Evolutionary conservation across 257 asterid species (phyloP).

Genomic region (Ocimum tenuiflorum): DNA sequence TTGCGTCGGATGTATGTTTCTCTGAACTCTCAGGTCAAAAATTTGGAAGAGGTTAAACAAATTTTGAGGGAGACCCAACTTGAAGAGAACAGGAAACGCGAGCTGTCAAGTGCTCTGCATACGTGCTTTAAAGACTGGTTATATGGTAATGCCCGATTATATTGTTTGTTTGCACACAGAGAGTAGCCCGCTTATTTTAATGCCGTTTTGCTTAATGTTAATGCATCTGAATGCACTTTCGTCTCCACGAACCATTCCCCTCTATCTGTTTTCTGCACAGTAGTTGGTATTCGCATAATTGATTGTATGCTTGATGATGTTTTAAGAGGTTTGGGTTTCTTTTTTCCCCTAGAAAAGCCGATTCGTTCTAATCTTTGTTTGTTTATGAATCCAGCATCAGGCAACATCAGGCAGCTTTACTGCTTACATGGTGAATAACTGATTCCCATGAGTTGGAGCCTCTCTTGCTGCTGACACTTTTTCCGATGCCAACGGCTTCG

Average conservation of each 20-base stretch:
- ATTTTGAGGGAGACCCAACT: slow-evolving; percentile 71
- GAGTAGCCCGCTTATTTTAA: too few relatives aligned
- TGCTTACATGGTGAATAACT: slow-evolving; percentile 71
- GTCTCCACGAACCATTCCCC: too few relatives aligned
- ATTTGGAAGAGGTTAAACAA: slow-evolving; percentile 64
- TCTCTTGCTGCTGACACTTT: slow-evolving; percentile 21
- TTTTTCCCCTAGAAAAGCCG: background rate
- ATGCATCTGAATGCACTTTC: too few relatives aligned
- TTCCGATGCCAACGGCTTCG: slow-evolving; percentile 28
- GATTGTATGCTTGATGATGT: background rate
- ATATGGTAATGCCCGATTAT: slow-evolving; percentile 52
- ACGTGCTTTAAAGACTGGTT: slow-evolving; percentile 88
- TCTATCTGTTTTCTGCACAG: too few relatives aligned
- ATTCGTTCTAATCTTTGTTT: slow-evolving; percentile 7
- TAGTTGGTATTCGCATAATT: too few relatives aligned
- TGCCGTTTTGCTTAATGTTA: too few relatives aligned
- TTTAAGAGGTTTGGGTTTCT: background rate
- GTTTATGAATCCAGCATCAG: slow-evolving; percentile 60
- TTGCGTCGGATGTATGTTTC: slow-evolving; percentile 10
- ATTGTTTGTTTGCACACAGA: background rate
- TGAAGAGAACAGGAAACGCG: slow-evolving; percentile 82
- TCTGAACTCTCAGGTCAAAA: slow-evolving; percentile 47
- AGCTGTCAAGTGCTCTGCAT: slow-evolving; percentile 75
- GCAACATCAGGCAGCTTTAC: slow-evolving; percentile 82
- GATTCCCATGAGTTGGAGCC: too few relatives aligned